Conservation (phyloP, 352 stramenopile genomes). For the Phytophthora pinifolia region DNA sequence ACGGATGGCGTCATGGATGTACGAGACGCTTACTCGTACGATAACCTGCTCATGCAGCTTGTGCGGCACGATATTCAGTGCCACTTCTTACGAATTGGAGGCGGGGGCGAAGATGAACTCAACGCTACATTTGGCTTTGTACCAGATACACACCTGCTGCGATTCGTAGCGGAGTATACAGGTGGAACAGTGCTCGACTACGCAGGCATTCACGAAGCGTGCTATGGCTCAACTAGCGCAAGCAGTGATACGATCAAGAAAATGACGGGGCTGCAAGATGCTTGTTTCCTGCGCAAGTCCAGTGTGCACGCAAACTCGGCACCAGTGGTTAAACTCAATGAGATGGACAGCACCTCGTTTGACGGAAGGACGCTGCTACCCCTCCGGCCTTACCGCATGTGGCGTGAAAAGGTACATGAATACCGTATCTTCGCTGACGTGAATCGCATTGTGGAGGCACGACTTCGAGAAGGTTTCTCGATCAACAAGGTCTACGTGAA, state of each 20-base stretch:
- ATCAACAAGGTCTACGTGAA: conserved; percentile 84
- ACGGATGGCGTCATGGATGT: conserved; percentile 87
- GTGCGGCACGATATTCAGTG: conserved; percentile 86
- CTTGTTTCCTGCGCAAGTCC: conserved; percentile 65
- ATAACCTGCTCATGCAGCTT: conserved; percentile 89
- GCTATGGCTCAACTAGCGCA: conserved; percentile 36
- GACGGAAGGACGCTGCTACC: conserved; percentile 61
- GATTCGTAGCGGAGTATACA: conserved; percentile 75
- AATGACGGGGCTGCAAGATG: conserved; percentile 67
- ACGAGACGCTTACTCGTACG: conserved; percentile 74
- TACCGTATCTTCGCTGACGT: conserved; percentile 85
- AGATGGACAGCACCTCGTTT: conserved; percentile 71
- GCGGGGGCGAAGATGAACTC: conserved; percentile 47
- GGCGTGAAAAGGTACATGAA: conserved; percentile 87
- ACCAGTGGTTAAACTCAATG: conserved; percentile 67
- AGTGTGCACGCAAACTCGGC: conserved; percentile 66
- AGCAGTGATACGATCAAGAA: conserved; percentile 36
- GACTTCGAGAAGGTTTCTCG: conserved; percentile 77
- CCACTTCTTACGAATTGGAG: conserved; percentile 78
- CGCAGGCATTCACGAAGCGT: conserved; percentile 51
- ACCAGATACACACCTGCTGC: conserved; percentile 74
- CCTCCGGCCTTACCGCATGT: conserved; percentile 81
- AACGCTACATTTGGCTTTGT: conserved; percentile 85
- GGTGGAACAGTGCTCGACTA: conserved; percentile 73
- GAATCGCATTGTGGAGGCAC: conserved; percentile 79